Percentiles rank a stretch among this genome's conserved stretches.
Conservation (phyloP, 257 asterid species). For the Catharanthus roseus region DNA sequence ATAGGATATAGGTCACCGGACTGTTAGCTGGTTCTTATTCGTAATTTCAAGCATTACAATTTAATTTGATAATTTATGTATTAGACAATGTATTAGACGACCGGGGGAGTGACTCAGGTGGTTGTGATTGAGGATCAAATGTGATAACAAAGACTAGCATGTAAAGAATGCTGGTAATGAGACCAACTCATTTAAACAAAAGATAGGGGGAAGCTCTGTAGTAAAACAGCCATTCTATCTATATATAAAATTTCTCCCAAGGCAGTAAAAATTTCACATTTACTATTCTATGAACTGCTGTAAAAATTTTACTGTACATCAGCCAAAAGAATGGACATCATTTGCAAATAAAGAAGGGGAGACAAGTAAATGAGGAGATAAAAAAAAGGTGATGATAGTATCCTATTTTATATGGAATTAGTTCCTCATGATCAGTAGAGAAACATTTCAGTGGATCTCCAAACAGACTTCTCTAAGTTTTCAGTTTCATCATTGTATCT, state of each 20-base stretch:
- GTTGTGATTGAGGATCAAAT: no score
- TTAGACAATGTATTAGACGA: no score
- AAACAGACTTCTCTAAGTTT: neutral
- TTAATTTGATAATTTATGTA: no score
- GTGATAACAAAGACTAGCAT: no score
- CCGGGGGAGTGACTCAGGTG: no score
- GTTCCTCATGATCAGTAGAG: neutral
- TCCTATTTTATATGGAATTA: no score
- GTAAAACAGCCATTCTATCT: neutral
- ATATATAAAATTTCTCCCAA: neutral
- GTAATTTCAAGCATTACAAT: no score
- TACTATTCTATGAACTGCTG: neutral
- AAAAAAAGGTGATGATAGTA: neutral
- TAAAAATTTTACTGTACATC: constrained; percentile 15
- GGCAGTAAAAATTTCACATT: neutral
- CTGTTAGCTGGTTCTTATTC: no score
- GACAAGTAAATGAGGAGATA: neutral
- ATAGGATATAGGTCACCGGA: no score
- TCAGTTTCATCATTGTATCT: constrained; percentile 8
- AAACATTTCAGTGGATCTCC: neutral
- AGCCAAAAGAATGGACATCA: constrained; percentile 19
- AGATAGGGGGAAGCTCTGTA: no score
- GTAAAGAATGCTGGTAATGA: no score
- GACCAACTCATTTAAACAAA: no score
- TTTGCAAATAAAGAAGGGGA: neutral